Base-by-base conservation (phyloP, 2,329 filamentous ascomycete species). In the Hymenoscyphus fraxineus region DNA sequence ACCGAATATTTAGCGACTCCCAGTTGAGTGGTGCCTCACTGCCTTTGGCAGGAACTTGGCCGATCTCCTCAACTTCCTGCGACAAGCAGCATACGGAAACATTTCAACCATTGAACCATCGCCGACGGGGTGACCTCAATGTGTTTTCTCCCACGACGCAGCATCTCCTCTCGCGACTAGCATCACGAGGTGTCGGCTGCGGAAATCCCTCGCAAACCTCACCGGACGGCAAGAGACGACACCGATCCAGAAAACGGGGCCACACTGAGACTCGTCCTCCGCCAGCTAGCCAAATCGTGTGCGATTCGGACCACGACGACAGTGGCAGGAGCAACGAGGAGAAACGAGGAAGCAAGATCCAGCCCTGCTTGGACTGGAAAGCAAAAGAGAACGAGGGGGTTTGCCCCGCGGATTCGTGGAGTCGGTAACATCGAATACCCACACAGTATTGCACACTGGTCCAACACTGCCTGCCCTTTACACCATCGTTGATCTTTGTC, bases 371-470 rank as follows among this genome's bases (percentile, higher is more conserved):
- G 19, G 47, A 54, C 47, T 54, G 47, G 47, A 54, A 22, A 54
- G 47, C 12, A 22, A 54, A 27, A 54, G 47, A 27, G 19, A 13
- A 54, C 47, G 47, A 54, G 47, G 47, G 47, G 47, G 47, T 54
- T 54, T 54, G 47, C 47, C 47, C 47, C 47, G 47, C 47, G 47
- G 47, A 54, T 54, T 54, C 47, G 47, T 54, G 47, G 47, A 54
- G 47, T 54, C 47, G 44, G 44, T 12, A 51, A 22, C 19, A 51
- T 51, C 44, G 47, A 13, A 27, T 54, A n/a, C 12, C 19, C 22
- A 54, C 22, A 54, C 47, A 54, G 44, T 19, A 51, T 7, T 22
- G 22, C n/a, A 54, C 19, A 54, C 19, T 12, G 7, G 22, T 22
- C 10, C 19, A 51, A 51, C 44, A 22, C 19, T 51, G 44, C n/a